Evolutionary conservation across 768 basidiomycete species (phyloP).

Genomic region (Tubosaeta brunneosetosa): DNA sequence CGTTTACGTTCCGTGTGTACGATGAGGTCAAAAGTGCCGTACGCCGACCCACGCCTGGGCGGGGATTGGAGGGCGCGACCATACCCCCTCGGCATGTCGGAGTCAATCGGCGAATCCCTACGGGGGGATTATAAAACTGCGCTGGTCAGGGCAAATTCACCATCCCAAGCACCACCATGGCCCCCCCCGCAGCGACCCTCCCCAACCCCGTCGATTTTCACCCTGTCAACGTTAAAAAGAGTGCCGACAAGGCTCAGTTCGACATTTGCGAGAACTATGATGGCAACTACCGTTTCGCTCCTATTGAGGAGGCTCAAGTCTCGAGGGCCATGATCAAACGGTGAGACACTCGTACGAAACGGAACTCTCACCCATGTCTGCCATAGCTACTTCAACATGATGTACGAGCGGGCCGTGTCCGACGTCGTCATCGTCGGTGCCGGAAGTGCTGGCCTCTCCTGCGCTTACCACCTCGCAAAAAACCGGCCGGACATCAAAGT

Average conservation of each 20-base stretch:
- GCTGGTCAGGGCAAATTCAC: background rate
- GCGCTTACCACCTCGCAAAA: constrained; percentile 68
- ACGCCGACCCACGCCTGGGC: too few species aligned
- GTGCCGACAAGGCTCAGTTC: constrained; percentile 10
- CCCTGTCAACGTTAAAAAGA: constrained; percentile 24
- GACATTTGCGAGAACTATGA: constrained; percentile 40
- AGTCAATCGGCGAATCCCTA: background rate
- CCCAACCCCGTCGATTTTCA: constrained; percentile 18
- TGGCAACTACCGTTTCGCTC: constrained; percentile 64
- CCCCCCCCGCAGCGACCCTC: constrained; percentile 34
- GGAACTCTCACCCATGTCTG: background rate
- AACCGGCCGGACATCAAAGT: constrained; percentile 62
- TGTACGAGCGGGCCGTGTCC: constrained; percentile 71
- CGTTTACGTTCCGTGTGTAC: too few species aligned
- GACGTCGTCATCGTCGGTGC: constrained; percentile 77
- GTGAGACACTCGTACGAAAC: constrained; percentile 25
- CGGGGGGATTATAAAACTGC: background rate
- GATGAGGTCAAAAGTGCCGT: too few species aligned
- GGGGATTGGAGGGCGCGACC: too few species aligned
- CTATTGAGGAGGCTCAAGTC: constrained; percentile 72
- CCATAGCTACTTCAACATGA: constrained; percentile 61
- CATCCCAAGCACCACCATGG: constrained; percentile 23
- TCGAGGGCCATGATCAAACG: constrained; percentile 74
- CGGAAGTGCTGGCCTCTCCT: constrained; percentile 64
- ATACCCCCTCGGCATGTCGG: background rate